These are phyloP conservation scores for Calonectria leucothoes DNA, from an alignment of 2,329 filamentous ascomycete species.

Conservation along the genomic window DNA sequence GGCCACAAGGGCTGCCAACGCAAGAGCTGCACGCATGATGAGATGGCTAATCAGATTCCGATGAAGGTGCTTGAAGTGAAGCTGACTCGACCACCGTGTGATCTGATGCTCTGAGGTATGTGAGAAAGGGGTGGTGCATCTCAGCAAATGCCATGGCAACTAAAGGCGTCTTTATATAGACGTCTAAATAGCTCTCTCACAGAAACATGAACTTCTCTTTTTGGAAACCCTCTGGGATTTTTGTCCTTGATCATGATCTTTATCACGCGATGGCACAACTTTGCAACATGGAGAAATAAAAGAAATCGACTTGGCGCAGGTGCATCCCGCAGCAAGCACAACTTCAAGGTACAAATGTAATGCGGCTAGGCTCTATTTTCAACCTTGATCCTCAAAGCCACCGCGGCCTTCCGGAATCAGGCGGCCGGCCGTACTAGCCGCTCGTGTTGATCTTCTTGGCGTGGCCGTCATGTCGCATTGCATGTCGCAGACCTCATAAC, in stretches of 20 bases:
- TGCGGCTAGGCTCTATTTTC: background rate
- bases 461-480: background rate
- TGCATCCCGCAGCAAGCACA: background rate
- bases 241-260: background rate
- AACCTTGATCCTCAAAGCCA: background rate
- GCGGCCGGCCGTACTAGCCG: background rate
- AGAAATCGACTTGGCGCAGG: background rate
- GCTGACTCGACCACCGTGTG: background rate
- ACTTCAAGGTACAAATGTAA: background rate
- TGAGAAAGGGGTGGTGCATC: background rate
- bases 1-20: background rate
- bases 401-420: background rate
- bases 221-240: background rate
- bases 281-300: background rate
- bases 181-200: background rate
- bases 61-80: background rate
- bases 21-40: slow-evolving; percentile 1
- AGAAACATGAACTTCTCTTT: background rate
- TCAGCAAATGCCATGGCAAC: background rate
- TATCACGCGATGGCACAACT: background rate
- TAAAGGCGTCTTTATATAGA: background rate
- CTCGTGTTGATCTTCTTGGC: slow-evolving; percentile 6
- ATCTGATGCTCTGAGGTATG: background rate
- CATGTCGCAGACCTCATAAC: background rate
- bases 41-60: background rate